Evolutionary conservation across 2,329 filamentous ascomycete species (phyloP), one percentile per base, ranked within the genome.

Genomic region (Ploettnerulaceae sp.): DNA sequence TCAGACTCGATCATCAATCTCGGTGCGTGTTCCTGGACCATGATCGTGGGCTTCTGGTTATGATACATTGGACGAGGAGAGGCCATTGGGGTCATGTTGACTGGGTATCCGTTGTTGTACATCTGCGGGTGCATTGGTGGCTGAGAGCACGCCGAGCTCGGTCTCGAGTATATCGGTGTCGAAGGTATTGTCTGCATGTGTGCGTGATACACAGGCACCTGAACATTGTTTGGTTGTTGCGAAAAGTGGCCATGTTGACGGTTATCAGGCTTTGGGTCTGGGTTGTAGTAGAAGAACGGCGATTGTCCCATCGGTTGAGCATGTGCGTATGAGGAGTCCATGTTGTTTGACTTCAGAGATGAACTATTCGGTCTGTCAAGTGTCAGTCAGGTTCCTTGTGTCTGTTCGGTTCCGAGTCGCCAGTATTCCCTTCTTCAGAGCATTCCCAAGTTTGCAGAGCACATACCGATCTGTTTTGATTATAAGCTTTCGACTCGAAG

Each of bases 221-320:
- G 73, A 57, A 64, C 67, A 67, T 61, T 56, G 34, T 43, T 69
- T 65, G 71, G 75, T 48, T 76, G 74, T 52, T 80, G 77, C 55
- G 82, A 78, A 72, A 89, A 90, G 69, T 87, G 82, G 45, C 81
- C 81, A 69, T 90, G 84, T 64, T 86, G 84, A 62, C 82, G 77
- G 61, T 77, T 76, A 65, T 89, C 84, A 53, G 80, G 73, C 66
- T 79, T 82, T 55, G 83, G 76, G 59, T 93, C 86, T 56, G 85
- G 81, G 61, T 81, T 84, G 73, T 91, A 95, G 75, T 90, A 93
- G 77, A 86, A 90, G 74, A 89, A 94, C 49, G 86, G 74, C 56
- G 82, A 79, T 69, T 86, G 84, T 52, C 76, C 81, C 74, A 86
- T 79, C 61, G 76, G 67, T 67, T 76, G 79, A 61, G 69, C 47